Conservation (phyloP, 2,329 filamentous ascomycete species). For the Cordyceps cateniannulata region DNA sequence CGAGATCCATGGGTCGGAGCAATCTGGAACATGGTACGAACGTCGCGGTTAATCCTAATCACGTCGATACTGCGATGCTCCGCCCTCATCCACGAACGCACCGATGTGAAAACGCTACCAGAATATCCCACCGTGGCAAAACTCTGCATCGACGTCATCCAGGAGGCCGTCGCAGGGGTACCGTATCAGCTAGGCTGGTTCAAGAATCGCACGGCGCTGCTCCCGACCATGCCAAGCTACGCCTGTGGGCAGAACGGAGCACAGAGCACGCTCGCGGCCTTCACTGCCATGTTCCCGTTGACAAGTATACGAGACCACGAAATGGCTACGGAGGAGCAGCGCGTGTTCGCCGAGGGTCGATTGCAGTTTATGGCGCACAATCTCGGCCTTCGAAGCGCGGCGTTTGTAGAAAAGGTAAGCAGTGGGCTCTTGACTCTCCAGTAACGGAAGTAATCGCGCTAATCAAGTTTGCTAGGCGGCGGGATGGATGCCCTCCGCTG, state of each 20-base stretch:
- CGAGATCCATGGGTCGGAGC: not conserved
- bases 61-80: not conserved
- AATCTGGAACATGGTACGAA: not conserved
- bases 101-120: not conserved
- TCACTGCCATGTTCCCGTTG: not conserved
- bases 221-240: not conserved
- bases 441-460: no score
- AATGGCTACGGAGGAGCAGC: not conserved
- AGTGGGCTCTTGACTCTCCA: not conserved
- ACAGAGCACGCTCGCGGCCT: not conserved
- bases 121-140: not conserved
- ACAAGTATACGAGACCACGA: not conserved
- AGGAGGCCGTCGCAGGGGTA: not conserved
- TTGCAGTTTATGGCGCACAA: not conserved
- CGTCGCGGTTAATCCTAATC: not conserved
- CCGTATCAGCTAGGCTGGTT: constrained; percentile 3
- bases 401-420: not conserved
- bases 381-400: not conserved
- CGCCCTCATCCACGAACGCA: not conserved
- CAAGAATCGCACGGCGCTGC: not conserved
- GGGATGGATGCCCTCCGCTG: not conserved
- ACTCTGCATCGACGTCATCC: not conserved
- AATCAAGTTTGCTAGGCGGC: not conserved
- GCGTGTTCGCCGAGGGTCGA: not conserved
- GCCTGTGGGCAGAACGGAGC: constrained; percentile 1